These are phyloP conservation scores for Zizania palustris DNA, from an alignment of 202 grass and related monocot species.

Conservation along the genomic window DNA sequence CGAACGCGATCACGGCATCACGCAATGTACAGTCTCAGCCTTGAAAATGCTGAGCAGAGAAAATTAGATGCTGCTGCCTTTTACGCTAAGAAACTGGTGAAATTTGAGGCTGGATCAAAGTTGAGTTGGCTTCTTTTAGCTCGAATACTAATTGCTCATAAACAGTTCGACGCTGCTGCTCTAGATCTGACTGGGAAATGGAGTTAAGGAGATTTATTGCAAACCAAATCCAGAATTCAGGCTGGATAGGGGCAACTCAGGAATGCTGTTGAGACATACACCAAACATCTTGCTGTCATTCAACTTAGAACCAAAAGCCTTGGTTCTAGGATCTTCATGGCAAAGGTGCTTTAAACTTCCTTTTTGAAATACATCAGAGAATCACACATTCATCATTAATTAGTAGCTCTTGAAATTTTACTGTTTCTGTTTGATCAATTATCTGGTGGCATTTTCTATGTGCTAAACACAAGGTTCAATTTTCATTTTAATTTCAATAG, in stretches of 20 bases:
- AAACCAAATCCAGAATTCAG: constrained; percentile 86
- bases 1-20: too few relatives aligned
- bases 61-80: constrained; percentile 80
- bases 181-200: constrained; percentile 88
- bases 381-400: constrained; percentile 34
- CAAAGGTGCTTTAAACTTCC: constrained; percentile 63
- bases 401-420: constrained; percentile 17
- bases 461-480: neutral
- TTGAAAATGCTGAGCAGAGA: constrained; percentile 92
- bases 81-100: constrained; percentile 74
- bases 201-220: constrained; percentile 66
- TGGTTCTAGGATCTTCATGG: constrained; percentile 51
- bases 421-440: constrained; percentile 22
- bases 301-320: constrained; percentile 73
- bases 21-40: constrained; percentile 66
- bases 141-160: constrained; percentile 83
- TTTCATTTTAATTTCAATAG: too few relatives aligned
- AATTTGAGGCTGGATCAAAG: constrained; percentile 82
- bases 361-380: constrained; percentile 11
- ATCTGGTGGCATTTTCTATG: constrained; percentile 19
- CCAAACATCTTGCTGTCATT: constrained; percentile 77
- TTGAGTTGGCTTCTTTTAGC: constrained; percentile 92
- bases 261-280: constrained; percentile 78
- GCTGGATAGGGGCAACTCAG: constrained; percentile 64
- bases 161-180: constrained; percentile 79